A percentile compares a stretch with the other conserved stretches of the same genome.
These are phyloP conservation scores for Rhynchosporium graminicola DNA, from an alignment of 2,329 filamentous ascomycete genomes.

Conservation along the genomic window DNA sequence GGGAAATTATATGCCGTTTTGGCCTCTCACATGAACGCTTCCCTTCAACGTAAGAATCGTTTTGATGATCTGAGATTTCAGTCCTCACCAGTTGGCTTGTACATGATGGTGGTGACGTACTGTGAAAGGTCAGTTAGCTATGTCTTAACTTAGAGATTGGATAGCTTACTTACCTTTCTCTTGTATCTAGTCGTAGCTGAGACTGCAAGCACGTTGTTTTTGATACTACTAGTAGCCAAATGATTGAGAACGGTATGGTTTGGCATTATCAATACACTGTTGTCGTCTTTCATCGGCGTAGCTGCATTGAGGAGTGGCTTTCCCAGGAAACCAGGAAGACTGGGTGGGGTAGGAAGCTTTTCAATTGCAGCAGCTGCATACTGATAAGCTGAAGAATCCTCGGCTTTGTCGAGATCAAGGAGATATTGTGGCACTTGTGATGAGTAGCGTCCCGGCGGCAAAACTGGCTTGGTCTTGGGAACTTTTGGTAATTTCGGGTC, in stretches of 20 bases:
- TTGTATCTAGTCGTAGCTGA: conserved; percentile 98
- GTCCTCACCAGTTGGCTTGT: conserved; percentile 73
- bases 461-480: conserved; percentile 57
- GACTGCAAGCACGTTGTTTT: conserved; percentile 91
- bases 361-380: conserved; percentile 74
- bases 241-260: conserved; percentile 98
- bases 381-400: conserved; percentile 74
- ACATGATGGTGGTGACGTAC: conserved; percentile 98
- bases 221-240: conserved; percentile 95
- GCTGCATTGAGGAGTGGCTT: conserved; percentile 93
- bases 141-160: neutral
- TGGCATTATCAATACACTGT: conserved; percentile 93
- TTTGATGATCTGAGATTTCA: conserved; percentile 19
- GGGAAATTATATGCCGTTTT: neutral
- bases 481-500: conserved; percentile 41
- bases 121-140: conserved; percentile 43
- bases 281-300: conserved; percentile 94
- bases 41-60: neutral
- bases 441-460: conserved; percentile 63
- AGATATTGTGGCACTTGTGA: conserved; percentile 81
- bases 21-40: neutral
- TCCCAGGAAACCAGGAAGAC: conserved; percentile 84
- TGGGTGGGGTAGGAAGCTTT: conserved; percentile 80
- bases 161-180: conserved; percentile 67
- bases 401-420: conserved; percentile 80